A percentile compares a stretch with the other conserved stretches of the same genome.
phyloP scores from a whole-genome alignment of 225 moss, liverwort and hornwort genomes.

The Marchantia polymorpha region DNA sequence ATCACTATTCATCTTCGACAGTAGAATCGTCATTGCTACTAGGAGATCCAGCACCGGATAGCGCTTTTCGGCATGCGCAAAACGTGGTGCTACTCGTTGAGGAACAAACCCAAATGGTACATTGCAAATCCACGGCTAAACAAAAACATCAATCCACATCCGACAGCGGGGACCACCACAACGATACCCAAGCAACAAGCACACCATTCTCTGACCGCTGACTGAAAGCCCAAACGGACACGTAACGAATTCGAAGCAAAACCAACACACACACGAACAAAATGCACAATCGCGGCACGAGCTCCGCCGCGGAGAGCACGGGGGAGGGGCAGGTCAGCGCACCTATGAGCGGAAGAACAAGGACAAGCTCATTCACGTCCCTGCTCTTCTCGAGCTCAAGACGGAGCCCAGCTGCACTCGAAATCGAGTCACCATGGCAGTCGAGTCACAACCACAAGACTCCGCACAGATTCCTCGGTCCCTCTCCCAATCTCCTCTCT shows the following conservation, averaged over 20 bases:
- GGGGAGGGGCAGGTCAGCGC: background rate
- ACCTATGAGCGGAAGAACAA: background rate
- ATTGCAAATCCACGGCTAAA: background rate
- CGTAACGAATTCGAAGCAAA: background rate
- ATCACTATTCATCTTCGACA: too few species aligned
- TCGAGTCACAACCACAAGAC: background rate
- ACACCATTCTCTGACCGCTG: background rate
- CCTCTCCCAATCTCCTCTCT: too few species aligned
- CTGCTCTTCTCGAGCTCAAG: background rate
- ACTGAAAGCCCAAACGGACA: background rate
- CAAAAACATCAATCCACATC: background rate
- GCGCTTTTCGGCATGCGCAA: too few species aligned
- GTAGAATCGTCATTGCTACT: background rate
- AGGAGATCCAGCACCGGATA: background rate
- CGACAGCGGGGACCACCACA: background rate
- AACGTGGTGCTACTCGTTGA: too few species aligned
- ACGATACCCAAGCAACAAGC: background rate
- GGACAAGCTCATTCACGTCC: constrained; percentile 13
- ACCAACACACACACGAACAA: background rate
- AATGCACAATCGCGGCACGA: background rate
- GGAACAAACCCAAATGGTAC: too few species aligned
- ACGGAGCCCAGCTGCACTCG: background rate
- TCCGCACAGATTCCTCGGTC: background rate
- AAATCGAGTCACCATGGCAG: constrained; percentile 9
- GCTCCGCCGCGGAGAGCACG: background rate